Percentiles rank a stretch among this genome's conserved stretches.
Evolutionary conservation across 140 eudicot genomes (phyloP).

Genomic region (Senecio squalidus): DNA sequence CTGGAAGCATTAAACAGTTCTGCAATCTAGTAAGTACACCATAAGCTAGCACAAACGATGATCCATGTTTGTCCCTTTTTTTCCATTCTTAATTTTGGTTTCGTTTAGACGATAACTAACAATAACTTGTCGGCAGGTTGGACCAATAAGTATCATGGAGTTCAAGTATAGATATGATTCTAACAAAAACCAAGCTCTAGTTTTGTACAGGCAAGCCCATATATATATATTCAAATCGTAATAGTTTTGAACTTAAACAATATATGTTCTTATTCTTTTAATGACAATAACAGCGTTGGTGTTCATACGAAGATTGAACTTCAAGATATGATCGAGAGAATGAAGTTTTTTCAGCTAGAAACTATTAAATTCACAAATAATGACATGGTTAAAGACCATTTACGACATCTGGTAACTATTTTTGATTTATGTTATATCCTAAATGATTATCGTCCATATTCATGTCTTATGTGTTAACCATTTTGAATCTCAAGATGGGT

Average conservation of each 20-base stretch:
- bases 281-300: constrained; percentile 47
- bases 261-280: not conserved
- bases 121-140: constrained; percentile 42
- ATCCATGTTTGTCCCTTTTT: not conserved
- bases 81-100: not conserved
- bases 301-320: constrained; percentile 58
- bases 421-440: not conserved
- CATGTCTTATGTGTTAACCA: not conserved
- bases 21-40: constrained; percentile 40
- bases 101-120: not conserved
- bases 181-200: constrained; percentile 45
- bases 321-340: constrained; percentile 57
- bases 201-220: constrained; percentile 58
- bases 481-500: constrained; percentile 48
- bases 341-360: constrained; percentile 44
- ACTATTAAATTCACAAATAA: constrained; percentile 65
- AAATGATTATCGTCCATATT: not conserved
- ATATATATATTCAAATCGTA: not conserved
- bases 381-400: constrained; percentile 86
- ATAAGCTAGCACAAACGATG: too few relatives aligned
- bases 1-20: constrained; percentile 52
- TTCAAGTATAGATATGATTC: constrained; percentile 55
- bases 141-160: constrained; percentile 72
- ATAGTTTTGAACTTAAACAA: not conserved
- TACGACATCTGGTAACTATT: constrained; percentile 58